A percentile compares a stretch with the other conserved stretches of the same genome.
phyloP scores from a whole-genome alignment of 2,329 filamentous ascomycete species.

The Grosmannia clavigera region DNA sequence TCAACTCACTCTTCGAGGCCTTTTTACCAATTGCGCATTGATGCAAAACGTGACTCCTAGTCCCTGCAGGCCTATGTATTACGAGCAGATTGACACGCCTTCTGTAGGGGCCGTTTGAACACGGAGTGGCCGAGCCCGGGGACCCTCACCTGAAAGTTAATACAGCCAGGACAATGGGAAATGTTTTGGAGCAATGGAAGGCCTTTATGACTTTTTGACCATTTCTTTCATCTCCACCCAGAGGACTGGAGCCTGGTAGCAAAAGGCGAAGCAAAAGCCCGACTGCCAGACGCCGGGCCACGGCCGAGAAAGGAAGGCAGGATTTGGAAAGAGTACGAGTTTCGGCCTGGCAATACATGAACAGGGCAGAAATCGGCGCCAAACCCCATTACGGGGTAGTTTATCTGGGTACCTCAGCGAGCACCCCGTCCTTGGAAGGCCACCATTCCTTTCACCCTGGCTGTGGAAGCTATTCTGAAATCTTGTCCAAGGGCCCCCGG shows the following conservation, averaged over 20 bases:
- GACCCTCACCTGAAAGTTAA: not conserved
- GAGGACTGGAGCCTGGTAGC: too few relatives aligned
- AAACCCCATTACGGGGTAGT: not conserved
- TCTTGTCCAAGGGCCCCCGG: not conserved
- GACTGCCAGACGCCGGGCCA: too few relatives aligned
- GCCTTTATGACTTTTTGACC: too few relatives aligned
- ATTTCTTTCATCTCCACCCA: too few relatives aligned
- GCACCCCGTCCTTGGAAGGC: not conserved
- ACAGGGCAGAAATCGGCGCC: not conserved
- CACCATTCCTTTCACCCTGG: not conserved
- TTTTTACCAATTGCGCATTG: not conserved
- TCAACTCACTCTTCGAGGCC: not conserved
- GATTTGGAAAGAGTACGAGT: too few relatives aligned
- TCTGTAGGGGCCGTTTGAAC: not conserved
- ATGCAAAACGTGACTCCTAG: not conserved
- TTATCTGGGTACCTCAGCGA: not conserved
- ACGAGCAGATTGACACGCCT: not conserved
- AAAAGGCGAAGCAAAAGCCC: too few relatives aligned
- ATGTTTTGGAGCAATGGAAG: not conserved
- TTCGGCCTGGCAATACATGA: not conserved
- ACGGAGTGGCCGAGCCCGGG: not conserved
- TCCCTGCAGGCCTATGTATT: not conserved
- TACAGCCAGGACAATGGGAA: not conserved
- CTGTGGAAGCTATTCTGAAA: not conserved
- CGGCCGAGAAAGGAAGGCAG: too few relatives aligned